These are phyloP conservation scores for Lentinus brumalis DNA, from an alignment of 768 basidiomycete genomes.

Conservation along the genomic window DNA sequence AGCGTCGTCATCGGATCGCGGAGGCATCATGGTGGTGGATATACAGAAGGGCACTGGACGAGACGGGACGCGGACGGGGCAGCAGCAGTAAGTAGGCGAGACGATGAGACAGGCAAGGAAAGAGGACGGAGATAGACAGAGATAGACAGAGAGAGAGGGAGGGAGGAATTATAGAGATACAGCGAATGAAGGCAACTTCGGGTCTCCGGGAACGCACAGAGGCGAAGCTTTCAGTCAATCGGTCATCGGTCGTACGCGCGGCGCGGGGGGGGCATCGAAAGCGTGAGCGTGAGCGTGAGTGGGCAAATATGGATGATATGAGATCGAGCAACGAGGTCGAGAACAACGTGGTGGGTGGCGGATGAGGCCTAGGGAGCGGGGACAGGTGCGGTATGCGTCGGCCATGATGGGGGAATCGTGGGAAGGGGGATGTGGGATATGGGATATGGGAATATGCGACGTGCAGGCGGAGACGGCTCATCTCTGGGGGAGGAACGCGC, in stretches of 20 bases:
- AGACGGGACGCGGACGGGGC: not conserved
- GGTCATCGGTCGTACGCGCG: not conserved
- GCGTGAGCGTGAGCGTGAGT: not conserved
- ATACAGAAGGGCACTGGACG: not conserved
- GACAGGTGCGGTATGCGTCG: not conserved
- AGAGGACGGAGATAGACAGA: conserved; percentile 4
- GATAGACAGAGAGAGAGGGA: conserved; percentile 2
- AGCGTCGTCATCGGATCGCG: not conserved
- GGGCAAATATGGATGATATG: not conserved
- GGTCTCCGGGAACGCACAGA: not conserved
- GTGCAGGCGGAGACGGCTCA: conserved; percentile 7
- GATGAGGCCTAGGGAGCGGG: not conserved
- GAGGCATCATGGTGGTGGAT: not conserved
- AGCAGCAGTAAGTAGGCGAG: not conserved
- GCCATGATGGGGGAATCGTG: not conserved
- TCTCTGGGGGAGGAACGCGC: not conserved
- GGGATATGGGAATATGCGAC: conserved; percentile 7
- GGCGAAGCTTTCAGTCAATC: not conserved
- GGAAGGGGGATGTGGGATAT: not conserved
- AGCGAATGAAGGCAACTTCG: conserved; percentile 5
- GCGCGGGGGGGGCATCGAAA: no score
- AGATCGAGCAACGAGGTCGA: not conserved
- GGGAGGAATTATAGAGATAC: conserved; percentile 10
- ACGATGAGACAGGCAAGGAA: not conserved
- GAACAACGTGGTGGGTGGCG: not conserved